phyloP scores from a whole-genome alignment of 352 stramenopile genomes.

The Phytophthora pistaciae region DNA sequence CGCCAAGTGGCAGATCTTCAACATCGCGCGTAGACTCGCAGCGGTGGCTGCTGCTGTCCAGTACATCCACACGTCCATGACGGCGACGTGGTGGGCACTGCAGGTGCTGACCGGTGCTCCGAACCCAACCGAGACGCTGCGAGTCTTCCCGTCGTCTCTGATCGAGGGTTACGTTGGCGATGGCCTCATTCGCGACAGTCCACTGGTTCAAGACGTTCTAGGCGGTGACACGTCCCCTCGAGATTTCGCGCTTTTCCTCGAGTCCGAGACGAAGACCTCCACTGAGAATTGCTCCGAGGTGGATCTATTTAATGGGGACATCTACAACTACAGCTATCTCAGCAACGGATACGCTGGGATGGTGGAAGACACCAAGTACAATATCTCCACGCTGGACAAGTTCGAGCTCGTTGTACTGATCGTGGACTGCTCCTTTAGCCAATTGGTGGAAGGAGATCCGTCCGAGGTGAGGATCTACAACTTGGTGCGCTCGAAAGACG shows the following conservation, averaged over 20 bases:
- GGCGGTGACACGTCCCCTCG: slow-evolving; percentile 27
- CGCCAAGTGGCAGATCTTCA: slow-evolving; percentile 11
- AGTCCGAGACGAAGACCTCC: slow-evolving; percentile 15
- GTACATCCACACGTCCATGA: slow-evolving; percentile 32
- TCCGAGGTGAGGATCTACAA: slow-evolving; percentile 23
- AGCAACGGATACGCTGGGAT: slow-evolving; percentile 27
- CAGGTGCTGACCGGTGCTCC: slow-evolving; percentile 18
- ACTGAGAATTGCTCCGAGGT: slow-evolving; percentile 20
- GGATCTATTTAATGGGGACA: neutral
- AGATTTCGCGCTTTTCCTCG: slow-evolving; percentile 39
- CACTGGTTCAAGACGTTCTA: slow-evolving; percentile 29
- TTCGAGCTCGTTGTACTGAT: slow-evolving; percentile 41
- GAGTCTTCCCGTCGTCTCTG: slow-evolving; percentile 6
- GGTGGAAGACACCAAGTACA: slow-evolving; percentile 32
- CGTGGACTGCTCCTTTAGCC: slow-evolving; percentile 37
- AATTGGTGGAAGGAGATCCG: slow-evolving; percentile 15
- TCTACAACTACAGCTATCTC: slow-evolving; percentile 42
- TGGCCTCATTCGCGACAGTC: slow-evolving; percentile 32
- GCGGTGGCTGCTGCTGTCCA: slow-evolving; percentile 27
- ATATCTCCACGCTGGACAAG: slow-evolving; percentile 33
- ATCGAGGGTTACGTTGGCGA: slow-evolving; percentile 36
- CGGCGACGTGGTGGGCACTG: slow-evolving; percentile 20
- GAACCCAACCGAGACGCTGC: slow-evolving; percentile 9
- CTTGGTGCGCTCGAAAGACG: slow-evolving; percentile 16
- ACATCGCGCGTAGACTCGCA: slow-evolving; percentile 24